phyloP scores from a whole-genome alignment of 345 rosid species.

The Boechera divaricarpa region DNA sequence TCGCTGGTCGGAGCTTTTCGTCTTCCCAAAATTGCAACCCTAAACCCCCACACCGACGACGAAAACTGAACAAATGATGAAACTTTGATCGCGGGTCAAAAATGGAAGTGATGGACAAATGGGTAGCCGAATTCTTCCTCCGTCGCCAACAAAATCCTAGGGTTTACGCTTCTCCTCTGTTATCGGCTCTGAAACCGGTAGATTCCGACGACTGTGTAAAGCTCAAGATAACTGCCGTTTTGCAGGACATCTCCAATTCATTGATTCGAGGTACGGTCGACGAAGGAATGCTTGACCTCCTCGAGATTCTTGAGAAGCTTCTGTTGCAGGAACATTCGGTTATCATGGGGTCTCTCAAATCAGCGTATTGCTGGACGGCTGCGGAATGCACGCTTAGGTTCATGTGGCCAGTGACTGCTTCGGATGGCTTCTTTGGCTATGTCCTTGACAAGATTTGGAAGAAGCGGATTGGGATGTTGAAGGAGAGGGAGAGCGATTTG shows the following conservation, averaged over 20 bases:
- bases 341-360: conserved; percentile 48
- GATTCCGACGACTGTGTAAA: conserved; percentile 9
- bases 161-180: not conserved
- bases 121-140: conserved; percentile 34
- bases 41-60: not conserved
- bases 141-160: conserved; percentile 28
- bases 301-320: conserved; percentile 47
- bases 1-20: conserved; percentile 1
- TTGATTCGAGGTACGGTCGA: conserved; percentile 16
- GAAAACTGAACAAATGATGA: conserved; percentile 2
- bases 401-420: conserved; percentile 42
- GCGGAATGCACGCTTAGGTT: conserved; percentile 56
- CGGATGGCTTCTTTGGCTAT: conserved; percentile 35
- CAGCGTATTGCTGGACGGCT: conserved; percentile 57
- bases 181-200: not conserved
- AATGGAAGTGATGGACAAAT: conserved; percentile 7
- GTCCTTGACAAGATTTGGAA: conserved; percentile 63
- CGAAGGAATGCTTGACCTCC: conserved; percentile 51
- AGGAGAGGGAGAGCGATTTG: conserved; percentile 45
- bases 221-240: conserved; percentile 19
- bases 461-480: conserved; percentile 41
- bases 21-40: conserved; percentile 23
- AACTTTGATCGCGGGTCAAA: not conserved
- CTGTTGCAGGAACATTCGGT: conserved; percentile 39
- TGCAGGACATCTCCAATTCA: conserved; percentile 13